Evolutionary conservation across 164 flowering plant genomes (phyloP).

Genomic region (Tetracentron sinense): DNA sequence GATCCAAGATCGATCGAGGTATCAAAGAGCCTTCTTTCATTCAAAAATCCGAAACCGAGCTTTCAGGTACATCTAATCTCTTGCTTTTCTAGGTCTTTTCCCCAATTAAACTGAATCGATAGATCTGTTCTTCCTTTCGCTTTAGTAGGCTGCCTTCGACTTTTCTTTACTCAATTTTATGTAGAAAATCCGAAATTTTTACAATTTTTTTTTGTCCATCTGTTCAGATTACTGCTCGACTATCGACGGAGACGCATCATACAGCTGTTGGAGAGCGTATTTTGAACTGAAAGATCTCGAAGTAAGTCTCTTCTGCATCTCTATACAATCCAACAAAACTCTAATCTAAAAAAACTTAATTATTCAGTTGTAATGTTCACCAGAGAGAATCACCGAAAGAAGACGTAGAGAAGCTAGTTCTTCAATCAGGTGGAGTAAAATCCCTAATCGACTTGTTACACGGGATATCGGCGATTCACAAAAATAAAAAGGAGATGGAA

Average conservation of each 20-base stretch:
- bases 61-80: conserved; percentile 37
- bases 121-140: too few relatives aligned
- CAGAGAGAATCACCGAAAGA: conserved; percentile 58
- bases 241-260: conserved; percentile 76
- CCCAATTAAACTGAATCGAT: too few relatives aligned
- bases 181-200: too few relatives aligned
- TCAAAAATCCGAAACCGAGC: conserved; percentile 57
- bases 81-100: not conserved
- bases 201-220: conserved; percentile 7
- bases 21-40: conserved; percentile 67
- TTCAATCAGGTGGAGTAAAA: conserved; percentile 57
- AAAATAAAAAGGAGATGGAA: conserved; percentile 20
- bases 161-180: too few relatives aligned
- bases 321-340: not conserved
- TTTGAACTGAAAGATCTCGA: conserved; percentile 84
- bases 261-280: conserved; percentile 82
- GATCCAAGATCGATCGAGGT: conserved; percentile 55
- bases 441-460: conserved; percentile 62
- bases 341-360: too few relatives aligned
- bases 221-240: conserved; percentile 76
- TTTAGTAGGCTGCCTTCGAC: too few relatives aligned
- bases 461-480: conserved; percentile 39
- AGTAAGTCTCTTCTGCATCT: conserved; percentile 40
- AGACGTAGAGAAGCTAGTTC: conserved; percentile 61
- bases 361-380: too few relatives aligned